These are phyloP conservation scores for Alloascoidea hylecoeti DNA, from an alignment of 805 yeast species.

Conservation along the genomic window DNA sequence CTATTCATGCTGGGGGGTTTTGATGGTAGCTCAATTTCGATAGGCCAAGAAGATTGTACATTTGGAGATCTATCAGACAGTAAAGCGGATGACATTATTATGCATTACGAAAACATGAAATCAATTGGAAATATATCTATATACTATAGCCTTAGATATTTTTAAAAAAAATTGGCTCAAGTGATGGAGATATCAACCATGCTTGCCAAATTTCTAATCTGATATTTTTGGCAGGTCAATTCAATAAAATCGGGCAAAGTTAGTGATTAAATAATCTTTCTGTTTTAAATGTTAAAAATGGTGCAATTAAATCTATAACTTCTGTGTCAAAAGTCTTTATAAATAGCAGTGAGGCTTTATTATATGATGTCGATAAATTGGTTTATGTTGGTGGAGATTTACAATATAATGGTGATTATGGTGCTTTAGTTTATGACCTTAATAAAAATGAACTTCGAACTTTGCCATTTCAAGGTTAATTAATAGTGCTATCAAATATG, in stretches of 20 bases:
- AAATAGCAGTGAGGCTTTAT: constrained; percentile 35
- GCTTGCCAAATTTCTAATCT: constrained; percentile 11
- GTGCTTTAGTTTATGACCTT: constrained; percentile 53
- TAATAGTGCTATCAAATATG: too few species aligned
- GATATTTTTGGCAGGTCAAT: constrained; percentile 16
- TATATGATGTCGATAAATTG: constrained; percentile 25
- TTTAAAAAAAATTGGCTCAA: constrained; percentile 4
- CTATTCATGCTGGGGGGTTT: constrained; percentile 18
- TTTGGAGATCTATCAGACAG: constrained; percentile 4
- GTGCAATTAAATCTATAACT: constrained; percentile 11
- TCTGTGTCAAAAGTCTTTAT: constrained; percentile 21
- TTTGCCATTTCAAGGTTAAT: constrained; percentile 72
- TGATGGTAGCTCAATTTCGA: constrained; percentile 19
- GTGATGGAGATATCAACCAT: constrained; percentile 10
- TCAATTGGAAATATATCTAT: not conserved
- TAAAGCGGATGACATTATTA: constrained; percentile 8
- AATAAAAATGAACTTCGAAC: constrained; percentile 23
- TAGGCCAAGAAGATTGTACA: constrained; percentile 20
- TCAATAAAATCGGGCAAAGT: constrained; percentile 10
- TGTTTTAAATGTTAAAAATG: constrained; percentile 11
- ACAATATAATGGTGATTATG: constrained; percentile 32
- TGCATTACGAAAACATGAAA: constrained; percentile 10
- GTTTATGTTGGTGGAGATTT: constrained; percentile 79
- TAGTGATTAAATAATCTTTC: constrained; percentile 12
- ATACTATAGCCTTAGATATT: not conserved